Conservation (phyloP, 2,329 filamentous ascomycete species). For the Pyrenophora tritici-repentis region DNA sequence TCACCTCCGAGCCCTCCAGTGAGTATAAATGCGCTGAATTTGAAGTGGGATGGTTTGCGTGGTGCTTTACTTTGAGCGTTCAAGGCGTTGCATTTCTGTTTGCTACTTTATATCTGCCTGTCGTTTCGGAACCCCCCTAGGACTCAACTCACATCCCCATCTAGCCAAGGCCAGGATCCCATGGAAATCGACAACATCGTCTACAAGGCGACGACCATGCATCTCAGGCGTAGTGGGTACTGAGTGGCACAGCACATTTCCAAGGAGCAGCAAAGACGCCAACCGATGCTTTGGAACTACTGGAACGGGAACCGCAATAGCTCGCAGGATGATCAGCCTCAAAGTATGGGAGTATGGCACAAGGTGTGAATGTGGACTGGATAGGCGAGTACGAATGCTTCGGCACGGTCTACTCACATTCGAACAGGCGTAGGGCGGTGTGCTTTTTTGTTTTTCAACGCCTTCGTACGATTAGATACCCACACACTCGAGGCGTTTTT, state of each 20-base stretch:
- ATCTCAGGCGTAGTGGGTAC: too few relatives aligned
- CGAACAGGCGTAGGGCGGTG: too few relatives aligned
- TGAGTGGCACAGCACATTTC: too few relatives aligned
- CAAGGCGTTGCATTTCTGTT: too few relatives aligned
- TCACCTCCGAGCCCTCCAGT: constrained; percentile 55
- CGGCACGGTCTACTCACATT: constrained; percentile 15
- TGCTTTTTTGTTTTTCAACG: constrained; percentile 1
- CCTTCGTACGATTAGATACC: constrained; percentile 11
- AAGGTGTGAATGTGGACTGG: neutral
- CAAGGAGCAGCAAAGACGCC: too few relatives aligned
- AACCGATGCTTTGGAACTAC: too few relatives aligned
- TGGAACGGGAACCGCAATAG: too few relatives aligned
- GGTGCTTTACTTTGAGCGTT: neutral
- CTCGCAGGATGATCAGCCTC: too few relatives aligned
- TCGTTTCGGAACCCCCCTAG: neutral
- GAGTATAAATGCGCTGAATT: constrained; percentile 23
- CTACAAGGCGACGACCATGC: too few relatives aligned
- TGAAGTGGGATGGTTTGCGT: neutral
- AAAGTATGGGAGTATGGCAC: neutral
- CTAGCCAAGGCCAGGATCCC: too few relatives aligned
- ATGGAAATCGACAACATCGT: too few relatives aligned
- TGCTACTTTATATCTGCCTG: neutral
- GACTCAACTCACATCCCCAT: neutral
- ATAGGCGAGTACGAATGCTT: constrained; percentile 16
- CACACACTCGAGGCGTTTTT: constrained; percentile 14